These are phyloP conservation scores for Lipomyces yamadae DNA, from an alignment of 805 yeast species.

Conservation along the genomic window DNA sequence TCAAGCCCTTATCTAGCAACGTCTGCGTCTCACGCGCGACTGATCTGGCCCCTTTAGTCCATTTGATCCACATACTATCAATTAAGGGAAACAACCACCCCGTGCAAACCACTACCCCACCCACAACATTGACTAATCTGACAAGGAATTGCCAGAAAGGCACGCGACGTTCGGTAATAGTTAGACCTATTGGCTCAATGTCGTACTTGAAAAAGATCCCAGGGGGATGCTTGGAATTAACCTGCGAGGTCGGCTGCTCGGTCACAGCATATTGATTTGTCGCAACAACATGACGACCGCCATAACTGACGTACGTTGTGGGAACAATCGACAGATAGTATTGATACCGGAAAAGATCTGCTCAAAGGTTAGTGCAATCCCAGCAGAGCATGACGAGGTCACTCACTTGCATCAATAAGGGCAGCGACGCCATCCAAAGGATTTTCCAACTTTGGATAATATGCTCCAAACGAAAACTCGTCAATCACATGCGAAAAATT, in stretches of 20 bases:
- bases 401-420: constrained; percentile 52
- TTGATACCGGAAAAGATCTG: constrained; percentile 50
- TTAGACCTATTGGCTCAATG: constrained; percentile 82
- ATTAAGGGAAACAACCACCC: constrained; percentile 33
- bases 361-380: background rate
- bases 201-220: constrained; percentile 85
- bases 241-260: constrained; percentile 42
- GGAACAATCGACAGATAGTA: constrained; percentile 85
- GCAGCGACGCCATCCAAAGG: constrained; percentile 83
- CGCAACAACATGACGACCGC: constrained; percentile 69
- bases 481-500: constrained; percentile 84
- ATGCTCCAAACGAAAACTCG: constrained; percentile 90
- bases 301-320: constrained; percentile 63
- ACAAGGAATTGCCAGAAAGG: constrained; percentile 79
- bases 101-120: constrained; percentile 68
- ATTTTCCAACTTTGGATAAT: constrained; percentile 81
- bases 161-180: constrained; percentile 71
- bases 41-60: constrained; percentile 24
- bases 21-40: constrained; percentile 25
- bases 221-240: constrained; percentile 46
- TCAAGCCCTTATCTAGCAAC: constrained; percentile 29
- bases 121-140: constrained; percentile 76
- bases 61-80: constrained; percentile 23
- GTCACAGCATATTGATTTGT: constrained; percentile 86
- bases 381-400: background rate